Conservation (phyloP, 176 grass and related monocot genomes). For the Paspalum notatum region DNA sequence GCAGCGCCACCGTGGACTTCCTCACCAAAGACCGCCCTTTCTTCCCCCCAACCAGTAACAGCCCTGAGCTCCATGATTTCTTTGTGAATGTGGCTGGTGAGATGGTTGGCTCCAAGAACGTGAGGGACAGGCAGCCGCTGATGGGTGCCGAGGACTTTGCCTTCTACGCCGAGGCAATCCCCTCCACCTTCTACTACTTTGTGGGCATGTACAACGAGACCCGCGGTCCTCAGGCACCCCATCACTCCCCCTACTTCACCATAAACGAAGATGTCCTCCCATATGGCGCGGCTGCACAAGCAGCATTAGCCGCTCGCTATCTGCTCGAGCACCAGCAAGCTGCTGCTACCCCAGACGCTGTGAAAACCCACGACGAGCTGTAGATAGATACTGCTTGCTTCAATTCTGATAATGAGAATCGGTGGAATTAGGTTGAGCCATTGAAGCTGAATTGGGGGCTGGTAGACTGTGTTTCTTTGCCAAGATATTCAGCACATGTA, state of each 20-base stretch:
- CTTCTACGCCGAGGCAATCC: constrained; percentile 66
- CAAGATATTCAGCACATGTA: constrained; percentile 20
- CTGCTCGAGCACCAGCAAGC: constrained; percentile 55
- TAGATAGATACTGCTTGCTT: constrained; percentile 48
- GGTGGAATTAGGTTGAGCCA: not conserved
- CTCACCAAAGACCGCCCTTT: constrained; percentile 51
- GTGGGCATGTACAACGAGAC: constrained; percentile 66
- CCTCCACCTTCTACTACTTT: constrained; percentile 80
- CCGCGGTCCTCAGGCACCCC: constrained; percentile 1
- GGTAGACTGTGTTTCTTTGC: not conserved
- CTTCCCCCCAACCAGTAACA: constrained; percentile 78
- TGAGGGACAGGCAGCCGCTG: constrained; percentile 63
- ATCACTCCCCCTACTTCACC: constrained; percentile 76
- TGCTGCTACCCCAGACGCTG: not conserved
- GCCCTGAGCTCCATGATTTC: constrained; percentile 56
- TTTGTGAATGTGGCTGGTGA: constrained; percentile 64
- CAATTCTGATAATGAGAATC: not conserved
- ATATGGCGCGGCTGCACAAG: constrained; percentile 77
- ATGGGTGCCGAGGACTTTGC: constrained; percentile 90
- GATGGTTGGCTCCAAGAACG: constrained; percentile 63
- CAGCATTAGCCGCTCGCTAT: constrained; percentile 66
- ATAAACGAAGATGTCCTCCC: constrained; percentile 72
- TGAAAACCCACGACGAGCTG: constrained; percentile 67
- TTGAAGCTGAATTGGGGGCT: constrained; percentile 11
- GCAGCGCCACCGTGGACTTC: constrained; percentile 75